Evolutionary conservation across 2,329 filamentous ascomycete genomes (phyloP), one percentile per base, ranked within the genome.

Genomic region (Penicillium sp.): DNA sequence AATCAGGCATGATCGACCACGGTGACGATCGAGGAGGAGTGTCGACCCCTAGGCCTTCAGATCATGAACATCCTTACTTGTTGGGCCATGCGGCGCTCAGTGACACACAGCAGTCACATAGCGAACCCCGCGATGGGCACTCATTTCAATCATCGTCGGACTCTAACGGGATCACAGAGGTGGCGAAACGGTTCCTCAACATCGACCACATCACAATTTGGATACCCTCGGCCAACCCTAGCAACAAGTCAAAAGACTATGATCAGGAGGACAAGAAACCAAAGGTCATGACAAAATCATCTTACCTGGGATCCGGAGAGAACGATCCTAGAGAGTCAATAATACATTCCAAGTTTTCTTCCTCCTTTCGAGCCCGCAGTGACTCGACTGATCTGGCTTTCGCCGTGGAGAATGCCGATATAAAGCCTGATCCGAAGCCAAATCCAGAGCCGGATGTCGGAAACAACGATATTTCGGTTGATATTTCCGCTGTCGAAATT

Each of bases 151-250:
- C 64, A 7, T 67, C 67, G 3, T 64, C 64, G 15, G 58, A 59
- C 9, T 51, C 71, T 19, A 65, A 70, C 21, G 70, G 68, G 49
- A 60, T 62, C 29, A 63, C 69, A 8, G 73, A 75, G 38, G 67
- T 77, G 23, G 69, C 70, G 41, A 79, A 79, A 56, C 68, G 67
- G 26, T 67, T 80, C 11, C 60, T 80, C 45, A 67, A 67, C 13
- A 69, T 79, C 56, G 74, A 78, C 54, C 69, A 68, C 51, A 64
- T 79, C 35, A 66, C 67, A 8, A 60, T 79, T 38, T 79, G 76
- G 75, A 58, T 80, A 26, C 75, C 78, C 9, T 74, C 74, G 6
- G 54, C 64, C 23, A 51, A 64, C 45, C 52, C 63, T 2, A 58
- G 61, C 6, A 64, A 63, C 30, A 58, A 66, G 46, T 8, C 23